Percentiles rank a stretch among this genome's conserved stretches.
These are phyloP conservation scores for Cyclotella atomus DNA, from an alignment of 108 stramenopile genomes.

Conservation along the genomic window DNA sequence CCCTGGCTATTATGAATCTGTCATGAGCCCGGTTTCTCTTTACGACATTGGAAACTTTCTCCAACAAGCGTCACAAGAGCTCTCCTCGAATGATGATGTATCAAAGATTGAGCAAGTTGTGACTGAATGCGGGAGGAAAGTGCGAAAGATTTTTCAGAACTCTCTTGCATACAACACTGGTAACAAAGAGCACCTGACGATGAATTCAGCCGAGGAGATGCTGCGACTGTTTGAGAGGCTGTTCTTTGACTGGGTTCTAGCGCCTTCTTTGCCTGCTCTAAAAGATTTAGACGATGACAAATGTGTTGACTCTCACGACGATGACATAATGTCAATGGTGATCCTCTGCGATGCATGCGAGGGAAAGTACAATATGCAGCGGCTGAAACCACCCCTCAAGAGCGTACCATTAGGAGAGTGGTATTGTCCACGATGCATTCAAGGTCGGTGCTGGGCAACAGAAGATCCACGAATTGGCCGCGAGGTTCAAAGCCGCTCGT, in stretches of 20 bases:
- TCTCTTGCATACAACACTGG: slow-evolving; percentile 70
- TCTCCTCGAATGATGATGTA: slow-evolving; percentile 11
- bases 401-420: slow-evolving; percentile 87
- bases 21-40: slow-evolving; percentile 80
- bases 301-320: slow-evolving; percentile 76
- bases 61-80: slow-evolving; percentile 56
- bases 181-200: slow-evolving; percentile 52
- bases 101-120: slow-evolving; percentile 54
- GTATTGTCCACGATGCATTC: slow-evolving; percentile 85
- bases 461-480: slow-evolving; percentile 83
- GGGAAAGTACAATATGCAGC: slow-evolving; percentile 88
- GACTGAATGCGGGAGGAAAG: slow-evolving; percentile 70
- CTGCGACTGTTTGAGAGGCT: slow-evolving; percentile 83
- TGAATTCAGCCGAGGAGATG: slow-evolving; percentile 81
- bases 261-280: slow-evolving; percentile 61
- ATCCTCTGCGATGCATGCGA: slow-evolving; percentile 90
- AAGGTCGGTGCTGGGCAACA: slow-evolving; percentile 77
- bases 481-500: slow-evolving; percentile 36
- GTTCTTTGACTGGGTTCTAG: slow-evolving; percentile 88
- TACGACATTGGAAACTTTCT: slow-evolving; percentile 70
- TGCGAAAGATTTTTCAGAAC: slow-evolving; percentile 76
- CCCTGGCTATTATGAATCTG: slow-evolving; percentile 86
- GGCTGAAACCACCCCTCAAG: slow-evolving; percentile 73
- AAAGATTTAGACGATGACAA: slow-evolving; percentile 83
- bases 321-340: slow-evolving; percentile 75